phyloP scores from a whole-genome alignment of 1,139 yeast genomes.

The Suhomyces bokatorum region DNA sequence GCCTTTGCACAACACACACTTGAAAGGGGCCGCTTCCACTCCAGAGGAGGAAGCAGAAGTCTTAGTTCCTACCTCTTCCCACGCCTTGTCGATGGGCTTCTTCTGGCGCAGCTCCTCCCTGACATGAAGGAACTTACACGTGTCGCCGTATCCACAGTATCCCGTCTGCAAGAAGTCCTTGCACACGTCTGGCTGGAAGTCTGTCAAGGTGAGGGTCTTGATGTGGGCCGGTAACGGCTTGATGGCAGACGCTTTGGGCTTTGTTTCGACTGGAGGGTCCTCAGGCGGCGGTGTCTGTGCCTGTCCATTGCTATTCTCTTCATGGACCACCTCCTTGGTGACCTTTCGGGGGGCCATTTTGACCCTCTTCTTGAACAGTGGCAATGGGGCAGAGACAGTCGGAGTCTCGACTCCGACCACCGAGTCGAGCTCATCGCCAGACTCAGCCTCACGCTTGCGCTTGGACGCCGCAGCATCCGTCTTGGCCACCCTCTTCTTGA shows the following conservation, averaged over 20 bases:
- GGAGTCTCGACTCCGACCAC: neutral
- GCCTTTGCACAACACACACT: slow-evolving; percentile 62
- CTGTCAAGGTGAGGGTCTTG: slow-evolving; percentile 73
- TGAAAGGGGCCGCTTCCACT: slow-evolving; percentile 46
- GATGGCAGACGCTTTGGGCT: slow-evolving; percentile 6
- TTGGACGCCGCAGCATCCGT: slow-evolving; percentile 11
- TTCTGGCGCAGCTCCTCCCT: slow-evolving; percentile 83
- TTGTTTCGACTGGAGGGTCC: neutral
- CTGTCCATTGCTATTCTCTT: neutral
- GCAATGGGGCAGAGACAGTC: neutral
- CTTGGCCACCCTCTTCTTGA: slow-evolving; percentile 32
- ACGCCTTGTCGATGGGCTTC: slow-evolving; percentile 68
- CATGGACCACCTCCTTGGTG: slow-evolving; percentile 5
- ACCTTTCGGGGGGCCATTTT: neutral
- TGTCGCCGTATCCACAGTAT: slow-evolving; percentile 95
- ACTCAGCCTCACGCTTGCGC: slow-evolving; percentile 16
- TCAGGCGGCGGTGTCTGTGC: neutral
- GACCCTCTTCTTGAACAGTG: slow-evolving; percentile 7
- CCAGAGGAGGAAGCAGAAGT: slow-evolving; percentile 15
- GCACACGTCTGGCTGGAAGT: slow-evolving; percentile 92
- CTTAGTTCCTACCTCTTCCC: slow-evolving; percentile 51
- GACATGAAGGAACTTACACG: slow-evolving; percentile 92
- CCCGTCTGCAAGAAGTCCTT: slow-evolving; percentile 92
- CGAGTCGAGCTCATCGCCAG: slow-evolving; percentile 6
- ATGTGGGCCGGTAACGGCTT: slow-evolving; percentile 50